Evolutionary conservation across 306 rosid species (phyloP).

Genomic region (Comarum palustre): DNA sequence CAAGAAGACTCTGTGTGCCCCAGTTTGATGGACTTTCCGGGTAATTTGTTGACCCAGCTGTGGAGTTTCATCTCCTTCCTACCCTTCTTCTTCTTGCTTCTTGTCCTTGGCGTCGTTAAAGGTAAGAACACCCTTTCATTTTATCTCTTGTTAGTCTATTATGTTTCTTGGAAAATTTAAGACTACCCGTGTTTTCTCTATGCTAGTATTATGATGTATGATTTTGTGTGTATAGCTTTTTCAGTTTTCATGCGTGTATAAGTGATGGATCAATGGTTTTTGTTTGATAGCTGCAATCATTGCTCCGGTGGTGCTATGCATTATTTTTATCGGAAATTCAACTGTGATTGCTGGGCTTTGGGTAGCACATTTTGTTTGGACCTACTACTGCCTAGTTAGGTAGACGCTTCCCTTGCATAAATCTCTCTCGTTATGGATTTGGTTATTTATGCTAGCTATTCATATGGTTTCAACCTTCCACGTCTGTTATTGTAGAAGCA

Average conservation of each 20-base stretch:
- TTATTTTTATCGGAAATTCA: constrained; percentile 55
- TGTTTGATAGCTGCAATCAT: constrained; percentile 44
- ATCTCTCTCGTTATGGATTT: background rate
- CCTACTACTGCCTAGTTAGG: constrained; percentile 60
- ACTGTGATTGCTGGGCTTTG: constrained; percentile 62
- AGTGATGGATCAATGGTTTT: background rate
- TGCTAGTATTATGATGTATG: too few relatives aligned
- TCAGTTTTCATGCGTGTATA: background rate
- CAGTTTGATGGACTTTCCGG: constrained; percentile 40
- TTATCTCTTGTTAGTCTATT: too few relatives aligned
- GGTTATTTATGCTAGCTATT: background rate
- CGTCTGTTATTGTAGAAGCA: constrained; percentile 47
- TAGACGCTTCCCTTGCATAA: constrained; percentile 26
- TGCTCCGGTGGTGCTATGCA: constrained; percentile 43
- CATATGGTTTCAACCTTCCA: background rate
- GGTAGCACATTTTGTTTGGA: constrained; percentile 73
- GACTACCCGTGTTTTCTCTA: too few relatives aligned
- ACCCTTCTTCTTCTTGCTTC: constrained; percentile 63
- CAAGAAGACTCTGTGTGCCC: background rate
- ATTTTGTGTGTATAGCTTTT: background rate
- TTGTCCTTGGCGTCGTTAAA: constrained; percentile 60
- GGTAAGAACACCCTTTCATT: constrained; percentile 33
- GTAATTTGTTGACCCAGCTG: constrained; percentile 34
- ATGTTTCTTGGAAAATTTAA: too few relatives aligned
- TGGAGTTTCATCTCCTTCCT: constrained; percentile 64